Percentiles rank a stretch among this genome's conserved stretches.
phyloP scores from a whole-genome alignment of 2,329 filamentous ascomycete genomes.

The Myotisia sp. region DNA sequence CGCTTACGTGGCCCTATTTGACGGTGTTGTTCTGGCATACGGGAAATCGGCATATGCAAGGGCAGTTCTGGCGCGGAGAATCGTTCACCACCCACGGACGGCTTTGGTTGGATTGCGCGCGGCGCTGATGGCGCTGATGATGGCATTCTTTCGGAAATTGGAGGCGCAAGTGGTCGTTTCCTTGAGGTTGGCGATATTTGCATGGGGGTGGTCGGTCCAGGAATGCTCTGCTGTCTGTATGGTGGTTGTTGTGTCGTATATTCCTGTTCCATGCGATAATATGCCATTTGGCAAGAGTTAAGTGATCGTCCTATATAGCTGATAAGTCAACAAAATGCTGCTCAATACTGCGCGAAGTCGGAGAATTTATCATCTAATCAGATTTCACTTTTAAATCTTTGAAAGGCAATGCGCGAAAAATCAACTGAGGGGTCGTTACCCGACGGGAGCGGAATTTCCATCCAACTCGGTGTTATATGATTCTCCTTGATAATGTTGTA shows the following conservation, averaged over 20 bases:
- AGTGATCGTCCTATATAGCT: slow-evolving; percentile 24
- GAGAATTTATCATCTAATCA: background rate
- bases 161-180: slow-evolving; percentile 17
- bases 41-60: slow-evolving; percentile 23
- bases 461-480: slow-evolving; percentile 25
- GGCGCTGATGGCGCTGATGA: slow-evolving; percentile 13
- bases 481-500: slow-evolving; percentile 27
- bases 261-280: slow-evolving; percentile 22
- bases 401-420: background rate
- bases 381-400: background rate
- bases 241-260: slow-evolving; percentile 13
- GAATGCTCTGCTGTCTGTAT: slow-evolving; percentile 15
- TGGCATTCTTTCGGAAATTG: slow-evolving; percentile 17
- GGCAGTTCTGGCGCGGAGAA: slow-evolving; percentile 22
- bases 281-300: slow-evolving; percentile 25
- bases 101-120: slow-evolving; percentile 30
- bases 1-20: slow-evolving; percentile 28
- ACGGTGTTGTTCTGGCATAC: slow-evolving; percentile 17
- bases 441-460: slow-evolving; percentile 30
- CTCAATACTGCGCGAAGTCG: background rate
- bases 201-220: slow-evolving; percentile 7
- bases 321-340: slow-evolving; percentile 3
- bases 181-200: slow-evolving; percentile 13
- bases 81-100: slow-evolving; percentile 20
- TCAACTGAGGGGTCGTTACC: slow-evolving; percentile 18